These are phyloP conservation scores for Tricholoma matsutake DNA, from an alignment of 768 basidiomycete genomes.

Conservation along the genomic window DNA sequence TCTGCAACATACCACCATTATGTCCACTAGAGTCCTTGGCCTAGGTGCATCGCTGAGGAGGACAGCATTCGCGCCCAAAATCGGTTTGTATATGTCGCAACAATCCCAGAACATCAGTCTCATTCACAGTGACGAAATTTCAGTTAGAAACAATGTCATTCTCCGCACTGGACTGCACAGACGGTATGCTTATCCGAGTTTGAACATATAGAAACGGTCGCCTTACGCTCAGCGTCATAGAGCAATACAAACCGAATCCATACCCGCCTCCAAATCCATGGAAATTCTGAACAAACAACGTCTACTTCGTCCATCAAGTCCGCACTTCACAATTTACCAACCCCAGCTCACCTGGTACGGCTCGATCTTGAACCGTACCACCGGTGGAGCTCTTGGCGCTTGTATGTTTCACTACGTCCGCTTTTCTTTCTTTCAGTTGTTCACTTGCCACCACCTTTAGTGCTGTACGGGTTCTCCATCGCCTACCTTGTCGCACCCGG, in stretches of 20 bases:
- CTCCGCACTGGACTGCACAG: constrained; percentile 37
- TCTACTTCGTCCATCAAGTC: constrained; percentile 82
- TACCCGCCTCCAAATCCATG: constrained; percentile 53
- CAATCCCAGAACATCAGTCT: not conserved
- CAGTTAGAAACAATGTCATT: constrained; percentile 42
- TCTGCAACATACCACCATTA: constrained; percentile 25
- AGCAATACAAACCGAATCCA: constrained; percentile 59
- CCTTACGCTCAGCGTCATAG: constrained; percentile 27
- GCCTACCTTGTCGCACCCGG: constrained; percentile 82
- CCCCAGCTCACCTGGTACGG: constrained; percentile 88
- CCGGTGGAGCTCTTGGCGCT: constrained; percentile 76
- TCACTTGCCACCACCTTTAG: constrained; percentile 33
- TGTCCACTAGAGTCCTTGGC: constrained; percentile 53
- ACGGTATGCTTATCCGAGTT: constrained; percentile 31
- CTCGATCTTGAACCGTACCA: constrained; percentile 86
- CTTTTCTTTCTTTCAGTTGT: not conserved
- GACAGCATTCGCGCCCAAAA: constrained; percentile 38
- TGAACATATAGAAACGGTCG: not conserved
- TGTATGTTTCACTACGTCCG: constrained; percentile 45
- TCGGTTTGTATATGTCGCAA: constrained; percentile 26
- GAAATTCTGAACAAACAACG: constrained; percentile 87
- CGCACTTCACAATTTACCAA: constrained; percentile 97
- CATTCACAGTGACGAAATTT: not conserved
- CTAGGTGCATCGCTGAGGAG: constrained; percentile 55
- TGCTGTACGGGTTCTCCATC: constrained; percentile 85